Base-by-base conservation (phyloP, 2,329 filamentous ascomycete species). In the Sporothrix schenckii region DNA sequence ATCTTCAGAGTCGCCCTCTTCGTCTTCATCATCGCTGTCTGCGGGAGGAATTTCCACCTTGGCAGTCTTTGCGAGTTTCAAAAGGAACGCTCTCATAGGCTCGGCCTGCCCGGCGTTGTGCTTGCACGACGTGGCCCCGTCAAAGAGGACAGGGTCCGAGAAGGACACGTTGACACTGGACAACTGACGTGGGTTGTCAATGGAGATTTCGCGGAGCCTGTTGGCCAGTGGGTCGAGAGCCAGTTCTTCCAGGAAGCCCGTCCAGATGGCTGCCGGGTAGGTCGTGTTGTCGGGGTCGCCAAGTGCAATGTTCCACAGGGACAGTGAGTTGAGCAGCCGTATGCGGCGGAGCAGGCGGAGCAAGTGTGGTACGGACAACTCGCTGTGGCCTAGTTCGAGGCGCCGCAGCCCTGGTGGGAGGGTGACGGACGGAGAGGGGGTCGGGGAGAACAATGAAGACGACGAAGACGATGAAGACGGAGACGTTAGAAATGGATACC, bases 301-400 rank as follows among this genome's bases (percentile, higher is more conserved):
- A 5, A 65, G 61, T 6, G 19, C 19, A 14, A 66, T 34, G 19
- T 39, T 39, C 44, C 44, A 39, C 3, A 66, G 47, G 3, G 24
- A 21, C 63, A 66, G 19, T 1, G 16, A 6, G 4, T 52, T 27
- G 14, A 66, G 63, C 21, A 50, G 9, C 0, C 47, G 63, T 16
- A 66, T 50, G 47, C 63, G 63, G 19, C 63, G 63, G 9, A 66
- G 47, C 11, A 66, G 30, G 5, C 10, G 27, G 2, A 66, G 27
- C 27, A 66, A 30, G 27, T 19, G 5, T 4, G 63, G 24, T 4
- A 39, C 19, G 16, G 63, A 21, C 9, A 50, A 2, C 6, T 30
- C 47, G 10, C 27, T 24, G 27, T 52, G 30, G 47, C 63, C 63
- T 7, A 66, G 27, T 7, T 66, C 63, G 19, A 66, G 47, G 19